Conservation (phyloP, 805 yeast genomes). For the Priceomyces haplophilus region DNA sequence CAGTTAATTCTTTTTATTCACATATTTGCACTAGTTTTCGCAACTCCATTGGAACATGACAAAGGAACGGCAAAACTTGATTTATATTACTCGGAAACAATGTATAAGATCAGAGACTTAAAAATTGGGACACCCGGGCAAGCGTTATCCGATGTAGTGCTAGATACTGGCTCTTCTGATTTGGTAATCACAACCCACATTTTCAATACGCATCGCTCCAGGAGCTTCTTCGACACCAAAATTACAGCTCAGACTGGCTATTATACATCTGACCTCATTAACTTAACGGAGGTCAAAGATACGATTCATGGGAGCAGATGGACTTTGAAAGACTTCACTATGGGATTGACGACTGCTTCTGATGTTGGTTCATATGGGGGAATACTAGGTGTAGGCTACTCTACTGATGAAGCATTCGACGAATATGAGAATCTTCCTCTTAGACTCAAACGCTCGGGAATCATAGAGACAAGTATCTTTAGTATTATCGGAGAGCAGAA, state of each 20-base stretch:
- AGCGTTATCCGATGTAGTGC: conserved; percentile 6
- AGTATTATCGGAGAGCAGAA: conserved; percentile 11
- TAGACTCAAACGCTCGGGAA: conserved; percentile 11
- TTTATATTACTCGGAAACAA: conserved; percentile 2
- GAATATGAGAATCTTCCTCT: conserved; percentile 15
- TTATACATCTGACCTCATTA: conserved; percentile 6
- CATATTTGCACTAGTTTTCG: not conserved
- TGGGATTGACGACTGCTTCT: conserved; percentile 2
- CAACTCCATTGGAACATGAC: conserved; percentile 1
- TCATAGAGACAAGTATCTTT: conserved; percentile 9
- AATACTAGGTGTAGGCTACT: conserved; percentile 18
- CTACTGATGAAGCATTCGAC: conserved; percentile 9
- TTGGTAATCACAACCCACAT: conserved; percentile 5
- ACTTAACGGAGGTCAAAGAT: conserved; percentile 2
- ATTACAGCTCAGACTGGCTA: conserved; percentile 5
- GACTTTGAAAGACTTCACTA: conserved; percentile 2
- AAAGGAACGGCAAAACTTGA: not conserved
- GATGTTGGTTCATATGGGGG: conserved; percentile 11
- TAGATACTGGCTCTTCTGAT: conserved; percentile 21
- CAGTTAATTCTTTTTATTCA: not conserved
- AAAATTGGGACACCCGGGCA: conserved; percentile 15
- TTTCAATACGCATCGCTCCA: conserved; percentile 5
- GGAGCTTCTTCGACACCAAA: conserved; percentile 8
- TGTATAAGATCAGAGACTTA: conserved; percentile 11
- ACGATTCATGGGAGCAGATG: conserved; percentile 3